phyloP scores from a whole-genome alignment of 305 asterid genomes.

The Fraxinus greggii region DNA sequence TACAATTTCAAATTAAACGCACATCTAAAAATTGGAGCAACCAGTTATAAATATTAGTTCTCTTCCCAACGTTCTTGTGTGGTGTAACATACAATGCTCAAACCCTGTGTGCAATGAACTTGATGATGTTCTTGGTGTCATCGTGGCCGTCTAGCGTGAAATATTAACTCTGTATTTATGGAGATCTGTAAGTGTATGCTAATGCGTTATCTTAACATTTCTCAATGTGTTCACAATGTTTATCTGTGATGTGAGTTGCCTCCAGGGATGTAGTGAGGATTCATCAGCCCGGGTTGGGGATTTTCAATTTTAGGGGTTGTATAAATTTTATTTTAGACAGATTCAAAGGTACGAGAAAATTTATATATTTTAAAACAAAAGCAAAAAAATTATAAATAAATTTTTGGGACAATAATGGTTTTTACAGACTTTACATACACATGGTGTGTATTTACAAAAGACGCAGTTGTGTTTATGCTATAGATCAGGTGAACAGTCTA shows the following conservation, averaged over 20 bases:
- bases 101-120: neutral
- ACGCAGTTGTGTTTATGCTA: neutral
- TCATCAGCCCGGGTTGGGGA: neutral
- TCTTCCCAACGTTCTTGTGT: neutral
- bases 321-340: neutral
- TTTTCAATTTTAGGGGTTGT: neutral
- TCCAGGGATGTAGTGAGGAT: neutral
- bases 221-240: neutral
- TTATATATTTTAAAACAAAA: neutral
- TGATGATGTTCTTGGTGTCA: neutral
- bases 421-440: neutral
- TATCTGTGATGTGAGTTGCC: neutral
- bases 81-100: neutral
- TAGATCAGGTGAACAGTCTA: neutral
- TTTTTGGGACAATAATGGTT: neutral
- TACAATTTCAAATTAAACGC: neutral
- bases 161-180: neutral
- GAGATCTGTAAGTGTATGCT: neutral
- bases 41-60: neutral
- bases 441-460: neutral
- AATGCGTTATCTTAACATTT: neutral
- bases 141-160: neutral
- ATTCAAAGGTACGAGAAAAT: neutral
- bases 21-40: neutral
- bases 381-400: neutral